Conservation (phyloP, 352 stramenopile genomes). For the Pythium aquatile region DNA sequence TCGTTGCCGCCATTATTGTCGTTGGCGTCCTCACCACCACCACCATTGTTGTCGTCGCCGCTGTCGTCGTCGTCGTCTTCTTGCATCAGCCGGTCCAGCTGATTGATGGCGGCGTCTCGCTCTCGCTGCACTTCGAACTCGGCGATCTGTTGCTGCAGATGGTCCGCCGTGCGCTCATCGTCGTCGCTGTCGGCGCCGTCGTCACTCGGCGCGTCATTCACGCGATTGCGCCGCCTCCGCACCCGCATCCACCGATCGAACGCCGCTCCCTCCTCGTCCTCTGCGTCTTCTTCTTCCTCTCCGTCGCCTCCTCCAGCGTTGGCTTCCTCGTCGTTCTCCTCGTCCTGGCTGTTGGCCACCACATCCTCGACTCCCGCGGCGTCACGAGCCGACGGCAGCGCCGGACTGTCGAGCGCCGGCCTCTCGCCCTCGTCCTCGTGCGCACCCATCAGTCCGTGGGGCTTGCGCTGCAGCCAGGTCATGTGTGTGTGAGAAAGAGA, state of each 20-base stretch:
- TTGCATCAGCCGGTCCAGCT: neutral
- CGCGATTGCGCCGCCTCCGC: conserved; percentile 13
- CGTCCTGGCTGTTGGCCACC: neutral
- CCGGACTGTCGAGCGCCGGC: neutral
- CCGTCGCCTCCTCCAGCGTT: neutral
- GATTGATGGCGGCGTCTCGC: neutral
- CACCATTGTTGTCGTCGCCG: conserved; percentile 9
- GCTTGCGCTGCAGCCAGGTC: neutral
- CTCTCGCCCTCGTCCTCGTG: neutral
- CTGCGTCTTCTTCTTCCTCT: neutral
- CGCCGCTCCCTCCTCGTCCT: too few species aligned
- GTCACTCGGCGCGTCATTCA: conserved; percentile 10
- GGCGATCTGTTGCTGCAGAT: neutral
- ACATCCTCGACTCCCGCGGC: neutral
- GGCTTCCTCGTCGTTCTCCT: neutral
- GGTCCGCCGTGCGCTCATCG: neutral
- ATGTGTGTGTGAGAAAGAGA: neutral
- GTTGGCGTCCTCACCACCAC: neutral
- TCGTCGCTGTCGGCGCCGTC: conserved; percentile 3
- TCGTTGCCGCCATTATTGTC: neutral
- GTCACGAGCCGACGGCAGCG: neutral
- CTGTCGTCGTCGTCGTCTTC: conserved; percentile 4
- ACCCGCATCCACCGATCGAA: too few species aligned
- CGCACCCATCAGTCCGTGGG: neutral
- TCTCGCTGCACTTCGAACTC: neutral